Conservation (phyloP, 169 alveolate genomes). For the Cyclospora cayetanensis region DNA sequence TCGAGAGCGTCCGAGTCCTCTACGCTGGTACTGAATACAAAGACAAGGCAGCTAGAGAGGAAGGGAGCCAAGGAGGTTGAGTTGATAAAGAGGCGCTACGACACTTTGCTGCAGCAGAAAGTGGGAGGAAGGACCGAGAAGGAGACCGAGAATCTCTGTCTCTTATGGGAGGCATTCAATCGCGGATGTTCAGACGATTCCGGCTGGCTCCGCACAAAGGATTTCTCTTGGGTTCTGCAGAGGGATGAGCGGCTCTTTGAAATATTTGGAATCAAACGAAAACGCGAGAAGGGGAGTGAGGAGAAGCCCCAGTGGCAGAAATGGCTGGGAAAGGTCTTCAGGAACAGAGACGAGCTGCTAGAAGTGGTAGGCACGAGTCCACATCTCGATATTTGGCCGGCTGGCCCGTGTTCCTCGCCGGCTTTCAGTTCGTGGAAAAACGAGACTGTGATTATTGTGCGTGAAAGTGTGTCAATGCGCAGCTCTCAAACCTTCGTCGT, state of each 20-base stretch:
- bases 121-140: neutral
- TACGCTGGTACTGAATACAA: neutral
- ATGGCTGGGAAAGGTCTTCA: neutral
- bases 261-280: constrained; percentile 17
- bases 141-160: neutral
- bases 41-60: neutral
- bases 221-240: constrained; percentile 15
- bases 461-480: too few species aligned
- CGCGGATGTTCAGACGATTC: constrained; percentile 14
- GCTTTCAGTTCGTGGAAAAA: too few species aligned
- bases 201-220: constrained; percentile 22
- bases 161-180: constrained; percentile 29
- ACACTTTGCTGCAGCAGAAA: neutral
- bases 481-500: neutral
- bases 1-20: neutral
- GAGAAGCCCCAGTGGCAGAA: too few species aligned
- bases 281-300: neutral
- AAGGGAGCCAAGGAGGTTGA: neutral
- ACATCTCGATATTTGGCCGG: neutral
- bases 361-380: neutral
- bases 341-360: constrained; percentile 33
- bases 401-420: too few species aligned
- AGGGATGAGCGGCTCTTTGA: constrained; percentile 17
- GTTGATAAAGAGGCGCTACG: neutral
- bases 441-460: too few species aligned